Base-by-base conservation (phyloP, 495 filamentous ascomycete genomes). In the Filosporella fistucella region DNA sequence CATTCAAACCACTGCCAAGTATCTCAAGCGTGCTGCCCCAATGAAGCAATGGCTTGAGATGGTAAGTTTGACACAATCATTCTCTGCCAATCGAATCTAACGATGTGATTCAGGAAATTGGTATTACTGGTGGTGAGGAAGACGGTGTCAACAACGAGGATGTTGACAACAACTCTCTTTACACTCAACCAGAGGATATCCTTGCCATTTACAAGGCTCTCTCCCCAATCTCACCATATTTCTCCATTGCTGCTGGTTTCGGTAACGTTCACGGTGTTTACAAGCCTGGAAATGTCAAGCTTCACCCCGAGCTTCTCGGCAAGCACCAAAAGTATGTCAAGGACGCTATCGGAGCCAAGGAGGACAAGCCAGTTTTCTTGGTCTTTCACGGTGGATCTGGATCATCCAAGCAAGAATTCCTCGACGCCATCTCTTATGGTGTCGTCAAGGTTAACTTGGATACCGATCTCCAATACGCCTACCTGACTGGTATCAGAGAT, bases 11-110 rank as follows among this genome's bases (percentile, higher is more conserved):
- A 96, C 90, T 48, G 85, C 84, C 61, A 78, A 83, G 62, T 96
- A 97, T 76, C 76, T 96, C 29, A 84, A 95, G 80, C 82, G 91
- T 52, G 86, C 83, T 53, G 86, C 87, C 30, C 89, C 90, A 45
- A 86, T 96, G 88, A 95, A 95, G 75, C 89, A 96, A 67, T 99
- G 89, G 88, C 79, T 99, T 45, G 93, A 99, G 78, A 99, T 97
- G 93, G 88, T 91, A 67, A 59, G 76, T 61, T 20, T 11, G 33
- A 10, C 14, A 12, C 20, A 18, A 18, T 13, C 21, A 21, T 10
- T 32, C 22, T 21, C 6, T 20, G 16, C 23, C 7, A 38, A n/a
- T 33, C 29, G 9, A 17, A 13, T 40, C 45, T 25, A 41, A 35
- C 18, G 18, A 46, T 49, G 18, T 9, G 20, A 42, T 46, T 3